Percentiles rank a stretch among this genome's conserved stretches.
Conservation (phyloP, 2,329 filamentous ascomycete genomes). For the Colletotrichum abscissum region DNA sequence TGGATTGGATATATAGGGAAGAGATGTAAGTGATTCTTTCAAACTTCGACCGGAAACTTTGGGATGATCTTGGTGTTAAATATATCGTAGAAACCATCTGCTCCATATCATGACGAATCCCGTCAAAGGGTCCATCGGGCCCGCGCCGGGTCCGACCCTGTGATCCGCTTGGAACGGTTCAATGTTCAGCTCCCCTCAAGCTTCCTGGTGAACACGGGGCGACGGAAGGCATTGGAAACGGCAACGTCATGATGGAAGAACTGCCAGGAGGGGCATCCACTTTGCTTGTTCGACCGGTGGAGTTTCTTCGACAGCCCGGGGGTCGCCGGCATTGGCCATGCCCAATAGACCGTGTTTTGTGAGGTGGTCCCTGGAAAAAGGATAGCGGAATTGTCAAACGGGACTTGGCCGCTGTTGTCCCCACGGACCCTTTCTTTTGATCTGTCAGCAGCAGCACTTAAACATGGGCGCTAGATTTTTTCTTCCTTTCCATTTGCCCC, state of each 20-base stretch:
- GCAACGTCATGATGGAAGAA: conserved; percentile 34
- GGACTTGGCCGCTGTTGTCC: neutral
- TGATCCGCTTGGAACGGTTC: neutral
- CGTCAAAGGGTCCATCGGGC: conserved; percentile 1
- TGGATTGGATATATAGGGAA: neutral
- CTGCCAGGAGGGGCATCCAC: neutral
- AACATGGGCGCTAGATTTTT: neutral
- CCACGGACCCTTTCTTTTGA: neutral
- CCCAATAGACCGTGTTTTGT: conserved; percentile 2
- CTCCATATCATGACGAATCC: conserved; percentile 8
- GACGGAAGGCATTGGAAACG: conserved; percentile 17
- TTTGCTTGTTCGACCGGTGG: neutral
- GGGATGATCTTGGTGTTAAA: conserved; percentile 1
- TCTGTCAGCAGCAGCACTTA: conserved; percentile 14
- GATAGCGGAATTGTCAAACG: neutral
- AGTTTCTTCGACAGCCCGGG: neutral
- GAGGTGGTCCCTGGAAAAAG: conserved; percentile 22
- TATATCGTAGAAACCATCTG: neutral
- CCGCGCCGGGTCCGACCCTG: conserved; percentile 23
- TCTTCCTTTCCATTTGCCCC: conserved; percentile 18
- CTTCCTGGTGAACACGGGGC: neutral
- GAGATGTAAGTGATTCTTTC: neutral
- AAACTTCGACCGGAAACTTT: neutral
- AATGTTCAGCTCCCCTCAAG: neutral
- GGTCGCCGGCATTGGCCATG: neutral